Evolutionary conservation across 2,329 filamentous ascomycete species (phyloP).

Genomic region (Erysiphe pulchra): DNA sequence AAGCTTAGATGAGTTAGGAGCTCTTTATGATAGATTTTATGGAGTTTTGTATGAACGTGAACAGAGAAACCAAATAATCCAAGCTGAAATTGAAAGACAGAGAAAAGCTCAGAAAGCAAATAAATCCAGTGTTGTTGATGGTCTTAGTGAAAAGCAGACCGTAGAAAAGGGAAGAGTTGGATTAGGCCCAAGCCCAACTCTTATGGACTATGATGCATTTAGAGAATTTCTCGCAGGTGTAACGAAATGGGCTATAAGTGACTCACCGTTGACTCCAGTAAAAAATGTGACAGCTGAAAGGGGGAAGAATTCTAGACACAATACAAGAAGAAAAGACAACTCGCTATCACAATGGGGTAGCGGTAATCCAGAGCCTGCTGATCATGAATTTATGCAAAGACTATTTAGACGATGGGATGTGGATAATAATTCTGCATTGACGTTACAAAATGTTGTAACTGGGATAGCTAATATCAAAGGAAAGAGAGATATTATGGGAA

Average conservation of each 20-base stretch:
- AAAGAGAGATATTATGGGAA: constrained; percentile 86
- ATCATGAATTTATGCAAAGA: constrained; percentile 82
- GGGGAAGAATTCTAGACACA: constrained; percentile 30
- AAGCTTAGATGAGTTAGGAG: constrained; percentile 60
- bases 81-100: constrained; percentile 45
- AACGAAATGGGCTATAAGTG: constrained; percentile 78
- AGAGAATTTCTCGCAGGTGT: constrained; percentile 78
- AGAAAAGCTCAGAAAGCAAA: constrained; percentile 34
- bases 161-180: constrained; percentile 71
- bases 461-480: constrained; percentile 83
- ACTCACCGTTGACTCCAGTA: constrained; percentile 39
- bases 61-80: constrained; percentile 51
- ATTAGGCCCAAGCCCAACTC: constrained; percentile 63
- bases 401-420: constrained; percentile 76
- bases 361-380: constrained; percentile 43
- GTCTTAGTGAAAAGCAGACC: constrained; percentile 19
- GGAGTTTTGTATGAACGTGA: constrained; percentile 76
- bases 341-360: constrained; percentile 25
- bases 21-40: constrained; percentile 87
- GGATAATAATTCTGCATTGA: constrained; percentile 51
- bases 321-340: constrained; percentile 17
- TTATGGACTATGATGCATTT: constrained; percentile 96
- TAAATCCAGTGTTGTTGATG: constrained; percentile 20
- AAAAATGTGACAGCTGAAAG: constrained; percentile 24
- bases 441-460: constrained; percentile 72